Conservation (phyloP, 345 rosid species). For the Punica granatum region DNA sequence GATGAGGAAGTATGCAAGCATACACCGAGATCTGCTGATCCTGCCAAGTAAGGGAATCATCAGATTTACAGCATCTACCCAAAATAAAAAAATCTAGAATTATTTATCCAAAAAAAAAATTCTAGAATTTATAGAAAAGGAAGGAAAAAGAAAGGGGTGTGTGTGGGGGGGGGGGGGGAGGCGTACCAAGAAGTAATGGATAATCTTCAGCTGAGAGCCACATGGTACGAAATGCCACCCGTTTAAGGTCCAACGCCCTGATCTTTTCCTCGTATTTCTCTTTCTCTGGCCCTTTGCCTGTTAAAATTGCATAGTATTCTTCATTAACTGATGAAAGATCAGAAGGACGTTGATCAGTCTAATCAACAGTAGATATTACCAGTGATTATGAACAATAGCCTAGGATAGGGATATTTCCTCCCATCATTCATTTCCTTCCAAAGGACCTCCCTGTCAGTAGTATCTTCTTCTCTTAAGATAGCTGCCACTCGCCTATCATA, state of each 20-base stretch:
- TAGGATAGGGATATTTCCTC: conserved; percentile 51
- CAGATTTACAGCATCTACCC: neutral
- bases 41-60: conserved; percentile 24
- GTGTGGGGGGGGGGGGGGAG: no score
- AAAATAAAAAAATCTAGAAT: neutral
- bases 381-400: conserved; percentile 77
- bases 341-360: neutral
- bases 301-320: neutral
- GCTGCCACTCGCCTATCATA: conserved; percentile 95
- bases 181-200: conserved; percentile 70
- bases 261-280: conserved; percentile 85
- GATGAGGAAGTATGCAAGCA: conserved; percentile 98
- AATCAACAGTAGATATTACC: conserved; percentile 28
- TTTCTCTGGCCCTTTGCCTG: conserved; percentile 95
- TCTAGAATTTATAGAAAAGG: neutral
- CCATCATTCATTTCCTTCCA: conserved; percentile 46
- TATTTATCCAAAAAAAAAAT: neutral
- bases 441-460: conserved; percentile 26
- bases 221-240: conserved; percentile 92
- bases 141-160: no score
- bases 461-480: conserved; percentile 53
- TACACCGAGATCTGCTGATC: conserved; percentile 91
- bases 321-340: neutral
- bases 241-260: conserved; percentile 58
- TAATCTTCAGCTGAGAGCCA: conserved; percentile 97